These are phyloP conservation scores for Coprinopsis marcescibilis DNA, from an alignment of 768 basidiomycete species.

Conservation along the genomic window DNA sequence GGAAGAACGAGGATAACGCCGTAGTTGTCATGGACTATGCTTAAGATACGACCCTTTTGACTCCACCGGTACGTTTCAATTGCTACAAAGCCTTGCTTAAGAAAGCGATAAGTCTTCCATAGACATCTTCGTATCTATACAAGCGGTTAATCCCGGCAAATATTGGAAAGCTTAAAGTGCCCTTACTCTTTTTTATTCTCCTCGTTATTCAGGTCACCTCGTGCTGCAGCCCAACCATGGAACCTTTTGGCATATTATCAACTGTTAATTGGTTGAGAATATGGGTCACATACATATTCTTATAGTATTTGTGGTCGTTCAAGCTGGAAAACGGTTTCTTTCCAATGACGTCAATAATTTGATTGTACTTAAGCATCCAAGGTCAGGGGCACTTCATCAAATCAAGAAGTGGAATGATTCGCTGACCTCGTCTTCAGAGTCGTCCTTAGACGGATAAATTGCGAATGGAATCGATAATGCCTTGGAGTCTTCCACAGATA, in stretches of 20 bases:
- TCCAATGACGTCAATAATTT: conserved; percentile 41
- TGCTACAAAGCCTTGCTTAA: conserved; percentile 31
- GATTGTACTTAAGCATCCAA: conserved; percentile 33
- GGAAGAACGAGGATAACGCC: conserved; percentile 45
- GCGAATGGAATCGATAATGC: conserved; percentile 48
- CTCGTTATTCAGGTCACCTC: conserved; percentile 47
- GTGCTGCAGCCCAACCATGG: conserved; percentile 63
- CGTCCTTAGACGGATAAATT: conserved; percentile 54
- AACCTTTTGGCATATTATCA: conserved; percentile 31
- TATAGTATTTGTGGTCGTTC: conserved; percentile 45
- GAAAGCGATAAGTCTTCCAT: conserved; percentile 43
- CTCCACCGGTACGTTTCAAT: background rate
- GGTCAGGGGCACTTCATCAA: background rate
- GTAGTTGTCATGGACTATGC: conserved; percentile 29
- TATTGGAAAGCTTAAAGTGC: conserved; percentile 2
- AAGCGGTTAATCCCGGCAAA: background rate
- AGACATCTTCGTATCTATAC: conserved; percentile 48
- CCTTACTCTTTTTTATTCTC: conserved; percentile 53
- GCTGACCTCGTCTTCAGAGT: conserved; percentile 49
- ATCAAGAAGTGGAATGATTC: background rate
- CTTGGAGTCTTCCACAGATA: conserved; percentile 44
- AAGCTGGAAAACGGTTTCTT: conserved; percentile 46
- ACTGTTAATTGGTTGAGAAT: no score
- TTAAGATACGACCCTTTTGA: conserved; percentile 9
- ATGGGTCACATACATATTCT: conserved; percentile 35